Conservation (phyloP, 2,329 filamentous ascomycete species). For the Rhytidhysteron rufulum region DNA sequence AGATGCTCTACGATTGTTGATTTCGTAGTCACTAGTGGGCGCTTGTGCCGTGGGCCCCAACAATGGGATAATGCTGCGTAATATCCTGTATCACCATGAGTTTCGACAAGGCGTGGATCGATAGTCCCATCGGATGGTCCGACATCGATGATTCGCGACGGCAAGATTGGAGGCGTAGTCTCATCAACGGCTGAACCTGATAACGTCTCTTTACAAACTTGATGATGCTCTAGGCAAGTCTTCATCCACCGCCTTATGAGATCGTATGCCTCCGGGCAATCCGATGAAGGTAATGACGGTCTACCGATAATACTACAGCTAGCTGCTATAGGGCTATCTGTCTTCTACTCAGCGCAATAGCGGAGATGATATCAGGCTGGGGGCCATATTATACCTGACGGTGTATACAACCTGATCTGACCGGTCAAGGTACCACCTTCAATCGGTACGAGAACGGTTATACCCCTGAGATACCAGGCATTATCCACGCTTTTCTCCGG, state of each 20-base stretch:
- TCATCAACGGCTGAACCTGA: conserved; percentile 14
- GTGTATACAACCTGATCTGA: conserved; percentile 15
- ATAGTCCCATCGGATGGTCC: conserved; percentile 8
- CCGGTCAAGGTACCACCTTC: conserved; percentile 14
- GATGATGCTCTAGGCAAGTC: conserved; percentile 14
- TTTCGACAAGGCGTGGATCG: conserved; percentile 14
- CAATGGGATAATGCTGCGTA: conserved; percentile 19
- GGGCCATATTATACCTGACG: conserved; percentile 11
- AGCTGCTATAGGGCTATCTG: conserved; percentile 15
- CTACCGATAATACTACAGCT: conserved; percentile 17
- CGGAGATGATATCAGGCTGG: background rate
- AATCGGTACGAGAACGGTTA: conserved; percentile 17
- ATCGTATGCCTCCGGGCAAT: conserved; percentile 18
- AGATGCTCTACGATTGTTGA: conserved; percentile 10
- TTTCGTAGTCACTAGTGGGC: conserved; percentile 17
- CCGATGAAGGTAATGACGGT: conserved; percentile 15
- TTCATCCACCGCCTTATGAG: conserved; percentile 16
- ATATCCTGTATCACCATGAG: conserved; percentile 9
- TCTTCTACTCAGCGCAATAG: conserved; percentile 12
- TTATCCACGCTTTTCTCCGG: conserved; percentile 11
- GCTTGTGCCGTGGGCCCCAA: conserved; percentile 14
- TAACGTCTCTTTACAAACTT: conserved; percentile 13
- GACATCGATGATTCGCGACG: conserved; percentile 17
- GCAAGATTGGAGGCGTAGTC: conserved; percentile 13
- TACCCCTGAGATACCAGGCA: conserved; percentile 12